Evolutionary conservation across 1,284 basidiomycete species (phyloP).

Genomic region (Cutaneotrichosporon dermatis): DNA sequence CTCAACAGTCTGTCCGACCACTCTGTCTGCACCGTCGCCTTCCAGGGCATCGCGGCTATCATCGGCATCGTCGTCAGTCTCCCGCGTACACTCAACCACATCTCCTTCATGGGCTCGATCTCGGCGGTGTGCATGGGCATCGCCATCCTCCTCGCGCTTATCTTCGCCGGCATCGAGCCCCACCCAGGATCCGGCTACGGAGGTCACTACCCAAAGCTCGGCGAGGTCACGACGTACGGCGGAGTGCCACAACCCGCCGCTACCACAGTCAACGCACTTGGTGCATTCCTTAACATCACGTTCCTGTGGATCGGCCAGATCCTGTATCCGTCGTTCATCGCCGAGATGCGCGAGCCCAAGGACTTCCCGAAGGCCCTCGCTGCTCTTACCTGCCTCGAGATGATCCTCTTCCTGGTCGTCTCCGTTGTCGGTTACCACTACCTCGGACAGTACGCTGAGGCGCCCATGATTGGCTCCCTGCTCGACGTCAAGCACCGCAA

Average conservation of each 20-base stretch:
- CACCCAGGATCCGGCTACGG: constrained; percentile 39
- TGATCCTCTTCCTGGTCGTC: constrained; percentile 59
- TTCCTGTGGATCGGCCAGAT: constrained; percentile 63
- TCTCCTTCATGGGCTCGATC: constrained; percentile 47
- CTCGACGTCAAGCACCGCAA: constrained; percentile 53
- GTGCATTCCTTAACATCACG: constrained; percentile 51
- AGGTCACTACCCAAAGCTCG: constrained; percentile 32
- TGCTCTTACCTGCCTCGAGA: constrained; percentile 54
- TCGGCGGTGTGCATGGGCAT: constrained; percentile 58
- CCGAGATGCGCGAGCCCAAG: constrained; percentile 49
- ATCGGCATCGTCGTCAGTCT: constrained; percentile 53
- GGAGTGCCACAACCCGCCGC: constrained; percentile 48
- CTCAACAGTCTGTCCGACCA: constrained; percentile 60
- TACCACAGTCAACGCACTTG: constrained; percentile 57
- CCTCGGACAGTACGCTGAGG: constrained; percentile 43
- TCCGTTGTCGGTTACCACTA: constrained; percentile 60
- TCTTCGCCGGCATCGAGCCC: constrained; percentile 56
- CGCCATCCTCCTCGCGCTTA: constrained; percentile 56
- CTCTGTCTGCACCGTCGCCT: constrained; percentile 58
- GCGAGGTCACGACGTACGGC: constrained; percentile 31
- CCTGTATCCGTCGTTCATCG: constrained; percentile 52
- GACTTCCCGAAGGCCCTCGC: constrained; percentile 60
- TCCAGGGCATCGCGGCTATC: constrained; percentile 53
- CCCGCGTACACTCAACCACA: constrained; percentile 56
- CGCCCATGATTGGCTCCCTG: constrained; percentile 45